Conservation (phyloP, 148 eudicot genomes). For the Hydrangea macrophylla region DNA sequence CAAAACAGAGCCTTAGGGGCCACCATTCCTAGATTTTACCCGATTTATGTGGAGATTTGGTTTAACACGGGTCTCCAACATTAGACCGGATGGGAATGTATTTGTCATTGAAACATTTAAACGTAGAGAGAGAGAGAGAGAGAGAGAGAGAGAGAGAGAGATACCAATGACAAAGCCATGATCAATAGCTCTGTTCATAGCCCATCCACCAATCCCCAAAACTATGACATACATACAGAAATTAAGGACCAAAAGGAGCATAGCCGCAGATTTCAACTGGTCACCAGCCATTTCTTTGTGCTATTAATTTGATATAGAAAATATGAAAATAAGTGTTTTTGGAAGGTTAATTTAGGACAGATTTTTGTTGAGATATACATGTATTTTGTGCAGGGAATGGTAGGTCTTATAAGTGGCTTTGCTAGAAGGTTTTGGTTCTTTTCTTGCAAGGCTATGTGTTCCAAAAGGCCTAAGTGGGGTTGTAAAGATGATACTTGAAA, state of each 20-base stretch:
- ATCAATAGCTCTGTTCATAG: conserved; percentile 60
- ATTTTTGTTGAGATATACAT: neutral
- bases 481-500: conserved; percentile 51
- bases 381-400: neutral
- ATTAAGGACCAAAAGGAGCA: conserved; percentile 65
- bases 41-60: too few relatives aligned
- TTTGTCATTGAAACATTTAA: too few relatives aligned
- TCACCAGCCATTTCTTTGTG: conserved; percentile 44
- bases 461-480: conserved; percentile 31
- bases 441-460: conserved; percentile 53
- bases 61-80: too few relatives aligned
- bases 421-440: conserved; percentile 34
- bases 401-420: conserved; percentile 9
- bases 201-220: conserved; percentile 83
- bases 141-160: neutral
- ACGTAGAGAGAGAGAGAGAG: neutral
- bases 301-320: neutral
- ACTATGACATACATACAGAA: conserved; percentile 79
- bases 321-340: neutral
- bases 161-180: conserved; percentile 80
- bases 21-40: too few relatives aligned
- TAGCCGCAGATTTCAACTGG: conserved; percentile 45
- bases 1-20: too few relatives aligned
- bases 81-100: neutral
- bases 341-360: neutral